These are phyloP conservation scores for Dactylellina cionopaga DNA, from an alignment of 2,329 filamentous ascomycete species.

Conservation along the genomic window DNA sequence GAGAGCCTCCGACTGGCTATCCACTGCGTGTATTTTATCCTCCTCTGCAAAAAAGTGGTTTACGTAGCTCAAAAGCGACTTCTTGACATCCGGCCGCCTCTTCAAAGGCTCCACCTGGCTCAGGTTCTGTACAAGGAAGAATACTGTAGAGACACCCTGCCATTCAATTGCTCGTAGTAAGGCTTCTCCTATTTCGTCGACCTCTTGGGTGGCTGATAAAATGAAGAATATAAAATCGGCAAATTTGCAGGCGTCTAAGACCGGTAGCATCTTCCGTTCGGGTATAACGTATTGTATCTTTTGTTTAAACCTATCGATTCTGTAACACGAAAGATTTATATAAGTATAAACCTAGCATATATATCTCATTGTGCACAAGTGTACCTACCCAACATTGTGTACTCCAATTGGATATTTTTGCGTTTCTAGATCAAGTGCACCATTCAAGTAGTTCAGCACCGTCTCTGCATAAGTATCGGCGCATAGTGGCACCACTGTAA, in stretches of 20 bases:
- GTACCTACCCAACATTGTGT: constrained; percentile 60
- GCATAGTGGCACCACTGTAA: constrained; percentile 87
- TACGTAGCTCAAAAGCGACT: constrained; percentile 90
- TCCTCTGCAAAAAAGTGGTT: constrained; percentile 92
- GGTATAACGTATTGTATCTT: constrained; percentile 85
- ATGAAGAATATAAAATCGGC: constrained; percentile 93
- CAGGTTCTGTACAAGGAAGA: constrained; percentile 82
- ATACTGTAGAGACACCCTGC: constrained; percentile 92
- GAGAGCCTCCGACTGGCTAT: constrained; percentile 87
- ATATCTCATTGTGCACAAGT: background rate
- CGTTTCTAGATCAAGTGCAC: constrained; percentile 79
- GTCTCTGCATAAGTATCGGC: constrained; percentile 72
- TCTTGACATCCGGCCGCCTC: constrained; percentile 76
- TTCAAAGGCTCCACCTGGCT: constrained; percentile 82
- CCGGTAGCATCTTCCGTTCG: constrained; percentile 72
- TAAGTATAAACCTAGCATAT: background rate
- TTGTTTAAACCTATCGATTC: constrained; percentile 92
- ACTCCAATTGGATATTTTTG: constrained; percentile 69
- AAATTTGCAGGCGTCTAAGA: constrained; percentile 83
- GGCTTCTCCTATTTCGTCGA: constrained; percentile 84
- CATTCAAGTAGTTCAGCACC: constrained; percentile 77
- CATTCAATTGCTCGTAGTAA: constrained; percentile 88
- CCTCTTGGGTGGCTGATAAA: constrained; percentile 82
- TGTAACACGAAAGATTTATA: constrained; percentile 1
- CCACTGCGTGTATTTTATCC: constrained; percentile 88